These are phyloP conservation scores for Agaricus blazei DNA, from an alignment of 768 basidiomycete genomes.

Conservation along the genomic window DNA sequence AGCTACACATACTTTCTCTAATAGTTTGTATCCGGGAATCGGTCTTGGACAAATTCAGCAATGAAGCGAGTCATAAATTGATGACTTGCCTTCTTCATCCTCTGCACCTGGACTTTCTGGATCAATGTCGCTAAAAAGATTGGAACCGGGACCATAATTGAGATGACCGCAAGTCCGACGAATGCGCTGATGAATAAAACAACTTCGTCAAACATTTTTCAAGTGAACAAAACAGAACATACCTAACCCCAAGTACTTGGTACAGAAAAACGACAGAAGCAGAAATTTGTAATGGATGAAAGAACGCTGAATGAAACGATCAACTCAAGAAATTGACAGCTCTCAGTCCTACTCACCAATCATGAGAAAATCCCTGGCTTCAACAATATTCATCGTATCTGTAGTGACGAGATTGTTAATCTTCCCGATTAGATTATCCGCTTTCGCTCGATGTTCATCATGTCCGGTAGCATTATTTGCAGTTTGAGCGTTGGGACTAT, in stretches of 20 bases:
- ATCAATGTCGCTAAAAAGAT: constrained; percentile 35
- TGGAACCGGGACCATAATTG: constrained; percentile 15
- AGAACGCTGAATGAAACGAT: constrained; percentile 17
- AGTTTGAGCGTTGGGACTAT: neutral
- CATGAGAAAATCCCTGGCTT: constrained; percentile 16
- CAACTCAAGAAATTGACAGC: neutral
- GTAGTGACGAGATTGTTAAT: constrained; percentile 71
- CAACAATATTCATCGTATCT: constrained; percentile 38
- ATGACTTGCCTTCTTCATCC: constrained; percentile 45
- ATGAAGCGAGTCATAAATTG: neutral
- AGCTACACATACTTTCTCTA: constrained; percentile 42
- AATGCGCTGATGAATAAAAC: neutral
- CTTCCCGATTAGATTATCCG: constrained; percentile 54
- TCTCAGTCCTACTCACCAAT: neutral
- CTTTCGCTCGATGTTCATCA: constrained; percentile 6
- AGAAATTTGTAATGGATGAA: constrained; percentile 35
- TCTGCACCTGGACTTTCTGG: constrained; percentile 45
- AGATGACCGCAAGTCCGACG: constrained; percentile 6
- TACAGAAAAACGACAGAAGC: constrained; percentile 40
- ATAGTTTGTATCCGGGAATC: constrained; percentile 60
- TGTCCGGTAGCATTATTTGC: neutral
- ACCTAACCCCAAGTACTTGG: constrained; percentile 43
- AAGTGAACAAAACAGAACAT: neutral
- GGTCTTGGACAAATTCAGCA: constrained; percentile 26
- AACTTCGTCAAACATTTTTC: neutral